Conservation (phyloP, 2,329 filamentous ascomycete genomes). For the Fusarium pseudoanthophilum region DNA sequence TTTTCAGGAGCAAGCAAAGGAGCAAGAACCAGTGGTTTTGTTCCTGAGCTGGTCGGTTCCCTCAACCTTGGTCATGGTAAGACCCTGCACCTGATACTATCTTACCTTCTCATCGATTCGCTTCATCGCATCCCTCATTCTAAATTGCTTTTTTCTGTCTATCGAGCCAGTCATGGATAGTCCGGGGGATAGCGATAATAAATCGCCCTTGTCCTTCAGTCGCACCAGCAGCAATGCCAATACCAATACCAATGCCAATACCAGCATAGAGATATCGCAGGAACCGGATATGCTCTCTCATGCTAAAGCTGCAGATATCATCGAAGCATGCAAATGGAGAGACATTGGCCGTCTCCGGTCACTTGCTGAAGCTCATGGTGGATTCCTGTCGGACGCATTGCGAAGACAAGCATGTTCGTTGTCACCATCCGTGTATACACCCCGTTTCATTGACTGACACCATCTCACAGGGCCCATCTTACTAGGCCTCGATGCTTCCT, state of each 20-base stretch:
- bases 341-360: conserved; percentile 66
- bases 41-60: too few relatives aligned
- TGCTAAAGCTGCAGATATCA: conserved; percentile 53
- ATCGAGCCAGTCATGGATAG: conserved; percentile 27
- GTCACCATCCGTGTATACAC: conserved; percentile 1
- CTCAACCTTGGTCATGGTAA: conserved; percentile 19
- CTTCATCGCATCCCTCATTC: background rate
- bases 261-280: conserved; percentile 22
- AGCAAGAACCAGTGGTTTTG: background rate
- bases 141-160: background rate
- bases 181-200: conserved; percentile 15
- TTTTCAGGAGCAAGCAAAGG: background rate
- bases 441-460: conserved; percentile 24
- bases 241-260: conserved; percentile 15
- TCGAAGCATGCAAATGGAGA: conserved; percentile 67
- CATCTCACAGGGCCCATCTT: conserved; percentile 68
- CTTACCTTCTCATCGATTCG: conserved; percentile 6
- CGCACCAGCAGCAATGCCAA: conserved; percentile 20
- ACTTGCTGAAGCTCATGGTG: conserved; percentile 72
- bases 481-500: conserved; percentile 55
- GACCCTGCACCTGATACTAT: conserved; percentile 21
- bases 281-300: conserved; percentile 24
- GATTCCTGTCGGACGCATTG: conserved; percentile 73
- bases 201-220: conserved; percentile 12
- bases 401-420: conserved; percentile 82